Evolutionary conservation across 257 asterid genomes (phyloP).

Genomic region (Fraxinus excelsior): DNA sequence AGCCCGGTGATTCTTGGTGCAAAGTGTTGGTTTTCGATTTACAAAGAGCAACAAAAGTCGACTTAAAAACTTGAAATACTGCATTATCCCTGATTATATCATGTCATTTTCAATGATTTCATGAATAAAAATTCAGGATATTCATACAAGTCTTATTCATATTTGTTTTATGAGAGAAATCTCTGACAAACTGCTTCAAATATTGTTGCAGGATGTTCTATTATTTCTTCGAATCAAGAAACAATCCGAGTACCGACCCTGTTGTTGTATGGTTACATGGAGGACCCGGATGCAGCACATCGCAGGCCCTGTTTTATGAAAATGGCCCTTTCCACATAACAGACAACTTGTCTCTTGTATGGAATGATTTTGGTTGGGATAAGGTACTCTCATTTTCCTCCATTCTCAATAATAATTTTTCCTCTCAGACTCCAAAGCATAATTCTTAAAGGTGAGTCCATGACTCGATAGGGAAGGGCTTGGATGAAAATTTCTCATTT

Average conservation of each 20-base stretch:
- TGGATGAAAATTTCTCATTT: background rate
- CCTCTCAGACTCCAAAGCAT: background rate
- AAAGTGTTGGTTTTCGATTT: too few relatives aligned
- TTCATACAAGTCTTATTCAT: background rate
- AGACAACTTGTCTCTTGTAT: conserved; percentile 51
- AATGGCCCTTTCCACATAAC: conserved; percentile 74
- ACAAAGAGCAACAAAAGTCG: too few relatives aligned
- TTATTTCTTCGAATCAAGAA: conserved; percentile 73
- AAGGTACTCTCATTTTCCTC: conserved; percentile 44
- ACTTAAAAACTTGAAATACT: too few relatives aligned
- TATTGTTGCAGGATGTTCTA: conserved; percentile 74
- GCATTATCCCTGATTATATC: too few relatives aligned
- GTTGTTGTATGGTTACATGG: conserved; percentile 81
- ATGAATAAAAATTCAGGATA: background rate
- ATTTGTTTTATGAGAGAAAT: background rate
- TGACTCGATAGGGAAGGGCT: background rate
- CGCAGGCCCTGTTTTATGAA: conserved; percentile 74
- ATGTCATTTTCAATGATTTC: too few relatives aligned
- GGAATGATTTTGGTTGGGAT: conserved; percentile 92
- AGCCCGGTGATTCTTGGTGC: too few relatives aligned
- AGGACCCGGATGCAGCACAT: conserved; percentile 89
- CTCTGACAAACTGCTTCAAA: background rate
- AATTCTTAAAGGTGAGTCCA: too few relatives aligned
- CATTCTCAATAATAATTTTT: background rate
- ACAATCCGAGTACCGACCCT: conserved; percentile 44